phyloP scores from a whole-genome alignment of 208 protist species.

The Trypanosoma conorhini region DNA sequence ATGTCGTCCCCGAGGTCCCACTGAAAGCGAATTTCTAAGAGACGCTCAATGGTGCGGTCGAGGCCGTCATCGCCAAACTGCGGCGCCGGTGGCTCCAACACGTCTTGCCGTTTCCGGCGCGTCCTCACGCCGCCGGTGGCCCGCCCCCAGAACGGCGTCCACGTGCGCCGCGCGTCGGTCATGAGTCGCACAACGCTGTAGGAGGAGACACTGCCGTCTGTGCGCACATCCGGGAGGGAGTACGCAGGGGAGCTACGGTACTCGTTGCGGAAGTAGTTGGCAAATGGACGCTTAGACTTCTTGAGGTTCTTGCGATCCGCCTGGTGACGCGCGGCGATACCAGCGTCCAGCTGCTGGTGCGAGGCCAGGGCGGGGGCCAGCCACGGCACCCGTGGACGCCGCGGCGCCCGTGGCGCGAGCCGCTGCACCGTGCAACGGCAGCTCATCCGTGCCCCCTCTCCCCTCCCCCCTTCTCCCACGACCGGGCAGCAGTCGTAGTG shows the following conservation, averaged over 20 bases:
- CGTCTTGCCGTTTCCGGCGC: constrained; percentile 61
- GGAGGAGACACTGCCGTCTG: constrained; percentile 43
- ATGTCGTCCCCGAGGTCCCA: constrained; percentile 86
- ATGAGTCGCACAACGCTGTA: constrained; percentile 55
- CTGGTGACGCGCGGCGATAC: constrained; percentile 72
- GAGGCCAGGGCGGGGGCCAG: constrained; percentile 57
- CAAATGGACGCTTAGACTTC: constrained; percentile 71
- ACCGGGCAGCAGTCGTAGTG: background rate
- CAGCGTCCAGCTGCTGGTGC: constrained; percentile 81
- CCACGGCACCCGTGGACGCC: constrained; percentile 37
- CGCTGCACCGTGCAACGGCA: constrained; percentile 3
- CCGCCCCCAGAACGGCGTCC: constrained; percentile 67
- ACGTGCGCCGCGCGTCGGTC: constrained; percentile 52
- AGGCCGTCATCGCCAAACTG: constrained; percentile 70
- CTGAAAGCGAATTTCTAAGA: constrained; percentile 78
- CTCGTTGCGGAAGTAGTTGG: constrained; percentile 71
- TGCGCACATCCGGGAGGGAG: constrained; percentile 20
- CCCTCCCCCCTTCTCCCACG: no score
- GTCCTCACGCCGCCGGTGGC: constrained; percentile 32
- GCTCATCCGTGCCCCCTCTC: background rate
- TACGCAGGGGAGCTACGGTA: constrained; percentile 57
- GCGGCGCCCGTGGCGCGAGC: constrained; percentile 4
- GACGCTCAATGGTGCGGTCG: constrained; percentile 50
- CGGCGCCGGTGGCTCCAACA: constrained; percentile 49
- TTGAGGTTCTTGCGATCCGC: constrained; percentile 67